Evolutionary conservation across 345 rosid genomes (phyloP).

Genomic region (Streptanthus diversifolius): DNA sequence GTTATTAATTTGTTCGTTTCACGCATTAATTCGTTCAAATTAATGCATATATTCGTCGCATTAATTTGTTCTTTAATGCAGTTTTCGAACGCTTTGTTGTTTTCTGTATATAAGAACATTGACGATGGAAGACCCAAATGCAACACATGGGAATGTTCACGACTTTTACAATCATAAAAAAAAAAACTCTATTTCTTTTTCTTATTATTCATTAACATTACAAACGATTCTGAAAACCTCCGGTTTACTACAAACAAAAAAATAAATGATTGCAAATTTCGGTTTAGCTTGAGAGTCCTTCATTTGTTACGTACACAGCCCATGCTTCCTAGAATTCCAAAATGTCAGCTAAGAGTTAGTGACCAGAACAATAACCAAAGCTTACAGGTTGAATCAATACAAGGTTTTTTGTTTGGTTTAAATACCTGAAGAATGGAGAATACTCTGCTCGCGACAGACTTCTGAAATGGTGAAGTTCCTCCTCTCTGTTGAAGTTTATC

Average conservation of each 20-base stretch:
- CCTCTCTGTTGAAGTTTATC: conserved; percentile 87
- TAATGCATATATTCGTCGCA: no score
- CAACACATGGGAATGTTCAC: conserved; percentile 26
- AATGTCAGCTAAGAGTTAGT: not conserved
- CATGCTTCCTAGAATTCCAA: conserved; percentile 61
- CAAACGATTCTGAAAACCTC: not conserved
- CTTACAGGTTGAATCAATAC: not conserved
- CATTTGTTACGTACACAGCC: conserved; percentile 57
- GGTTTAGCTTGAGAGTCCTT: conserved; percentile 40
- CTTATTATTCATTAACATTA: conserved; percentile 5
- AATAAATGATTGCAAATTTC: not conserved
- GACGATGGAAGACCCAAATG: conserved; percentile 1
- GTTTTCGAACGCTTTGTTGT: not conserved
- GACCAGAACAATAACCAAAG: not conserved
- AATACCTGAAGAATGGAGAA: conserved; percentile 81
- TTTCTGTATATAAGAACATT: conserved; percentile 3
- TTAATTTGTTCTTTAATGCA: not conserved
- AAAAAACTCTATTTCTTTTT: not conserved
- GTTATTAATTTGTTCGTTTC: not conserved
- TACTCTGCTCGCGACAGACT: conserved; percentile 64
- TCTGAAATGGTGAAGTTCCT: conserved; percentile 61
- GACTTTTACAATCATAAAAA: not conserved
- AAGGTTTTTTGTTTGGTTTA: not conserved
- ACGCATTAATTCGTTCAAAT: not conserved
- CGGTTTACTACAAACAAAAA: not conserved